Evolutionary conservation across 306 rosid species (phyloP), one percentile per base, ranked within the genome.

Genomic region (Cucurbita maxima): DNA sequence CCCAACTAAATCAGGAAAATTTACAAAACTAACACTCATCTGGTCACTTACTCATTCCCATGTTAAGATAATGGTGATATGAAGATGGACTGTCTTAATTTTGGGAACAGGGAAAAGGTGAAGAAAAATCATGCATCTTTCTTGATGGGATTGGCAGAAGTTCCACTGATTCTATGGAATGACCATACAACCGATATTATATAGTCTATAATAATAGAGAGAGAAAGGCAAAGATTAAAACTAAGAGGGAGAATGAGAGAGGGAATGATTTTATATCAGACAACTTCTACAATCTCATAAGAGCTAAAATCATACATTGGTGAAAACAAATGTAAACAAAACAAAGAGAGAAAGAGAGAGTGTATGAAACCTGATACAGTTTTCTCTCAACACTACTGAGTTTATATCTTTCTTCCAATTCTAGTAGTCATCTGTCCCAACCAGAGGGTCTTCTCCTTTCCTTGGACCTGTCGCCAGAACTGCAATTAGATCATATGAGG

Each of bases 401-500:
- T 55, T 18, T 16, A 12, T 22, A 44, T 73, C 75, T n/a, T 45
- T 37, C 60, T 15, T 73, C 71, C 74, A 78, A 74, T 53, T 50
- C 67, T 78, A 66, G 48, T 50, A 30, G 77, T 82, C 80, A 93
- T 51, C 86, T 82, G 77, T 93, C 98, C 98, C 97, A 93, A 68
- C 98, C 97, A 13, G 98, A 88, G 60, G 90, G 83, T 78, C 98
- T 83, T 75, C 90, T 78, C 86, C 98, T 88, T 80, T 93, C 97
- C 82, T 87, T 82, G 6, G 92, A 85, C 79, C 81, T 82, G 52
- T 85, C 89, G 64, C 85, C 58, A 25, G 96, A 86, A 74, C 88
- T 88, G 94, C 90, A 78, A 80, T 57, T 61, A 38, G 73, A 71
- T 74, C 51, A 77, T 70, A 54, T 2, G 83, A 76, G 63, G 77